Base-by-base conservation (phyloP, 2,329 filamentous ascomycete species). In the Fusarium sp. region DNA sequence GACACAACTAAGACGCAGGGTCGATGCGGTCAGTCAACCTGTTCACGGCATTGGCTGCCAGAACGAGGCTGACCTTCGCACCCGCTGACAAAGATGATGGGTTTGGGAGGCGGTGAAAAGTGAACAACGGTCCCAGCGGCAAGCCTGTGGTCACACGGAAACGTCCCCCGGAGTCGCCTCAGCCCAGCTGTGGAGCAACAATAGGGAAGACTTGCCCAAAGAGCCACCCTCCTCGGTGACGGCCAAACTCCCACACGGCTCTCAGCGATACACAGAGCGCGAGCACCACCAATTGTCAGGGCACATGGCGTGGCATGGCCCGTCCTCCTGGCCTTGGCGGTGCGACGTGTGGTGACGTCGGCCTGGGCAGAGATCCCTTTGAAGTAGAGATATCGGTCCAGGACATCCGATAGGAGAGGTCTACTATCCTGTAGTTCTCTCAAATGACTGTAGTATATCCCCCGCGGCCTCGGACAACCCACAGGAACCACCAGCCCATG, bases 91-190 rank as follows among this genome's bases (percentile, higher is more conserved):
- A 67, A 71, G 52, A 65, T 60, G 66, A 57, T 56, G 45, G 48
- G 71, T 37, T 67, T 73, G 74, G 68, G 77, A 77, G 77, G 77
- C 75, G 77, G 77, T 78, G 77, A 78, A 78, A 71, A 67, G 67
- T 71, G 59, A 70, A 72, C 68, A 75, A 76, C 70, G 62, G 66
- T 64, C 65, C 72, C 68, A 45, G 65, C 67, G 68, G 61, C 69
- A 64, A 48, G 66, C 43, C 39, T 37, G 58, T 76, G 72, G 75
- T 77, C 77, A 78, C 75, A 78, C 77, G 77, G 77, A 74, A 78
- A 77, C 72, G 72, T 68, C 72, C 72, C 75, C 75, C 70, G 73
- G 75, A 65, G 71, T 71, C 72, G 70, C 71, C 71, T 78, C 74
- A 76, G 70, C 70, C 73, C 76, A 74, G 74, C 66, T 68, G 69